Conservation (phyloP, 2,329 filamentous ascomycete species). For the Drechslerella dactyloides region DNA sequence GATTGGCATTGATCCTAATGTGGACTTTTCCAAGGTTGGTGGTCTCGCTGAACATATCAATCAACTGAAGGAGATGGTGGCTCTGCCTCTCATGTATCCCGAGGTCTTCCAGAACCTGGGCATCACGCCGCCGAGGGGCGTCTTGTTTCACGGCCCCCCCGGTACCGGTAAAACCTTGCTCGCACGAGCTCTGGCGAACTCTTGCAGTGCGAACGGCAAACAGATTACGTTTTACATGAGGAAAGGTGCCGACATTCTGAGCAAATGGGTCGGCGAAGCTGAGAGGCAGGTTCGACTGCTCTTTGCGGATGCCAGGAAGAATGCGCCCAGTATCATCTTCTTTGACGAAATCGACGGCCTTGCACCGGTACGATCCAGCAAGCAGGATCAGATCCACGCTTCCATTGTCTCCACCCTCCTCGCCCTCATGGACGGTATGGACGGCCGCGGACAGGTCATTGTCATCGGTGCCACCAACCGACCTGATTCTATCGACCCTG, state of each 20-base stretch:
- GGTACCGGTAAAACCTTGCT: constrained; percentile 98
- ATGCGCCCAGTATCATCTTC: constrained; percentile 98
- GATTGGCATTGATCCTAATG: constrained; percentile 86
- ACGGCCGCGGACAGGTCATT: constrained; percentile 96
- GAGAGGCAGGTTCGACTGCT: constrained; percentile 91
- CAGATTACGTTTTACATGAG: constrained; percentile 99
- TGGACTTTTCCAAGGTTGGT: constrained; percentile 93
- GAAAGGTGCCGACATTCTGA: constrained; percentile 94
- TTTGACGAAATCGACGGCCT: constrained; percentile 97
- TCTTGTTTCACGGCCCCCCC: constrained; percentile 94
- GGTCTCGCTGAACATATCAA: constrained; percentile 93
- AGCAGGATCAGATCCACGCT: constrained; percentile 97
- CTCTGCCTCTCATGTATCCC: constrained; percentile 88
- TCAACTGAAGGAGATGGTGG: constrained; percentile 98
- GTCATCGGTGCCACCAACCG: constrained; percentile 98
- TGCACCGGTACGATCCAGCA: constrained; percentile 93
- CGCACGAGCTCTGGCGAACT: constrained; percentile 88
- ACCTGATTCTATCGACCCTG: constrained; percentile 94
- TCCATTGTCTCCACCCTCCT: constrained; percentile 96
- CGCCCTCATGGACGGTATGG: constrained; percentile 96
- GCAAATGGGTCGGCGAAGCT: constrained; percentile 98
- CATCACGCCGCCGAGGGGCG: constrained; percentile 90
- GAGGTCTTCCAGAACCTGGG: constrained; percentile 91
- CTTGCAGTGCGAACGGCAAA: constrained; percentile 77
- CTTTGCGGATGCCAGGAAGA: constrained; percentile 94